Evolutionary conservation across 140 eudicot genomes (phyloP).

Genomic region (Eryngium alpinum): DNA sequence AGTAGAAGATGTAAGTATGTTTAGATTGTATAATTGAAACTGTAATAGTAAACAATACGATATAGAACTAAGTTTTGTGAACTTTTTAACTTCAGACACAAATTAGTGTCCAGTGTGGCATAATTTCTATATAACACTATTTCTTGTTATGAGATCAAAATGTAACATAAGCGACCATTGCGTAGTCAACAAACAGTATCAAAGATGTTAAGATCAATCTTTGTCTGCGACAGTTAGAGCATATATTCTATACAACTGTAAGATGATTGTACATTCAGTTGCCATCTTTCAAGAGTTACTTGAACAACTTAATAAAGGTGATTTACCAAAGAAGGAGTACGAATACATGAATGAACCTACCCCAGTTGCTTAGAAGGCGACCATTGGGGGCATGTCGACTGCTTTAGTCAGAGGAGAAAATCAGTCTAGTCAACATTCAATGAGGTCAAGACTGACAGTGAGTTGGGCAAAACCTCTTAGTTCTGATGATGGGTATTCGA

Average conservation of each 20-base stretch:
- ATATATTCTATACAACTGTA: constrained; percentile 2
- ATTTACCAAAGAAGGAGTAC: constrained; percentile 69
- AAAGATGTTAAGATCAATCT: neutral
- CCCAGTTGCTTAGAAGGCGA: constrained; percentile 13
- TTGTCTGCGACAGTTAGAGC: neutral
- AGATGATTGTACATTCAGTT: neutral
- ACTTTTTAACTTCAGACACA: too few relatives aligned
- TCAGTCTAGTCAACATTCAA: constrained; percentile 49
- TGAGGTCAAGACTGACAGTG: constrained; percentile 81
- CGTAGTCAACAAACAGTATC: too few relatives aligned
- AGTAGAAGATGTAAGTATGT: too few relatives aligned
- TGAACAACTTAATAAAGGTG: constrained; percentile 68
- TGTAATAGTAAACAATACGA: too few relatives aligned
- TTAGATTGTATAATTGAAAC: too few relatives aligned
- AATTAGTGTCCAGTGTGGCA: too few relatives aligned
- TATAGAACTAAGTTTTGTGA: too few relatives aligned
- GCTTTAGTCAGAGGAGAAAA: constrained; percentile 29
- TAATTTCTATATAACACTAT: neutral
- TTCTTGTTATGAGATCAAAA: too few relatives aligned
- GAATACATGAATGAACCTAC: constrained; percentile 52
- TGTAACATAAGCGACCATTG: too few relatives aligned
- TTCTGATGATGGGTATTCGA: constrained; percentile 78
- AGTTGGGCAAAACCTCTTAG: constrained; percentile 56
- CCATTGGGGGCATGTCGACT: constrained; percentile 19
- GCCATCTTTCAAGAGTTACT: constrained; percentile 57